Evolutionary conservation across 1,284 basidiomycete genomes (phyloP), one percentile per base, ranked within the genome.

Genomic region (Trichosporon coremiiforme): DNA sequence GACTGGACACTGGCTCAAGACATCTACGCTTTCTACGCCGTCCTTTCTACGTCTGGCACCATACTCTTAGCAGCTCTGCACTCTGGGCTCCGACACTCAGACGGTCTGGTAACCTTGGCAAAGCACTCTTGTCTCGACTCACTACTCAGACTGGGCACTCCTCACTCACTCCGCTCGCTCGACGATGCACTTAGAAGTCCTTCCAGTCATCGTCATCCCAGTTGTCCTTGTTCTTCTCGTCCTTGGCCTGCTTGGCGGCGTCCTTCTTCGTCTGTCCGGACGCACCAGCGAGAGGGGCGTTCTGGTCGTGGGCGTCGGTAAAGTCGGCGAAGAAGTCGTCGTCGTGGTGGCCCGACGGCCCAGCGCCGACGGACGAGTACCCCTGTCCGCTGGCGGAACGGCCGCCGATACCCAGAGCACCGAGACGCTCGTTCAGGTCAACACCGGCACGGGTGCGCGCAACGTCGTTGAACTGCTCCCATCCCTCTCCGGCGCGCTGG

Each of bases 351-450:
- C 25, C 35, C n/a, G 45, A 65, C 57, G 64, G 50, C 25, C 50
- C 55, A 70, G 65, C 64, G 67, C 64, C 55, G 65, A 65, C 53
- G 68, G 72, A 12, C 65, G 70, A 47, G 60, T 70, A 62, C 25
- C 75, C 69, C 66, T 67, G 68, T 60, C 68, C 65, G 50, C 55
- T 62, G 20, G 67, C 67, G 33, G 57, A 41, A 25, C 70, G 66
- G 15, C 66, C 69, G 0, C 72, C 74, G 25, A 82, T 17, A 9
- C 80, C 79, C 17, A 84, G 71, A 53, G 78, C 79, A 9, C 78
- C 79, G 22, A 84, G 70, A 66, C 81, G 77, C 63, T 81, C 81
- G 67, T 82, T 80, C 36, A 84, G 70, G 66, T 84, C 84, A 13
- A 84, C 73, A 6, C 82, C 83, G 0, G 79, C 81, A 29, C 75